A percentile compares a stretch with the other conserved stretches of the same genome.
Evolutionary conservation across 208 protist species (phyloP).

Genomic region (Wallacemonas rigidus): DNA sequence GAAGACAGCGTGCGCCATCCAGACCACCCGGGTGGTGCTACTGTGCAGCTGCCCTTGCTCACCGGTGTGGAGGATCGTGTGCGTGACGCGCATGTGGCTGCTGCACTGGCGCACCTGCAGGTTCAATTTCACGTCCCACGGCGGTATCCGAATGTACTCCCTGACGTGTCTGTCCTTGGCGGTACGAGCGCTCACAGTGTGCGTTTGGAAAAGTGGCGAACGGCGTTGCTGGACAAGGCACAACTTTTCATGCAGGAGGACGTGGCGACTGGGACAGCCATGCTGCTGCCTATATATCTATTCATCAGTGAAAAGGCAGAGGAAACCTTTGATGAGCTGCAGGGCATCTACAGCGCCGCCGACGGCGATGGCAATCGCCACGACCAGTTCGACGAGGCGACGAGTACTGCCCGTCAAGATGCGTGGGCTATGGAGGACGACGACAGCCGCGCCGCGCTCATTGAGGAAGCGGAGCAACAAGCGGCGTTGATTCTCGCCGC

Average conservation of each 20-base stretch:
- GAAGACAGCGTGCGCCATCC: slow-evolving; percentile 41
- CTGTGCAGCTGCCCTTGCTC: slow-evolving; percentile 53
- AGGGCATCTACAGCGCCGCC: slow-evolving; percentile 29
- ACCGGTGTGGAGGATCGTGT: slow-evolving; percentile 29
- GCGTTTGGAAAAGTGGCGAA: slow-evolving; percentile 59
- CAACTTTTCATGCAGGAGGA: slow-evolving; percentile 54
- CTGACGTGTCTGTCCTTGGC: slow-evolving; percentile 45
- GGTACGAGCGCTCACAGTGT: slow-evolving; percentile 51
- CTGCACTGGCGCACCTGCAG: slow-evolving; percentile 36
- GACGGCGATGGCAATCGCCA: slow-evolving; percentile 13
- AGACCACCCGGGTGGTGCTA: slow-evolving; percentile 24
- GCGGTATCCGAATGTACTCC: slow-evolving; percentile 56
- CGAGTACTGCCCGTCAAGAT: background rate
- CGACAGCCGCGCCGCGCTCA: slow-evolving; percentile 30
- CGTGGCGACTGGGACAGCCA: slow-evolving; percentile 38
- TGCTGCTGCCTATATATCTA: slow-evolving; percentile 73
- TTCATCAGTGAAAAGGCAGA: slow-evolving; percentile 44
- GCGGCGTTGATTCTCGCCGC: slow-evolving; percentile 28
- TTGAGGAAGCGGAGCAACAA: slow-evolving; percentile 35
- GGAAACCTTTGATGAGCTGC: slow-evolving; percentile 35
- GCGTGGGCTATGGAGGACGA: slow-evolving; percentile 52
- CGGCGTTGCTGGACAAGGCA: slow-evolving; percentile 34
- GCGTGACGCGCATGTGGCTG: slow-evolving; percentile 10
- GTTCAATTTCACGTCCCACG: slow-evolving; percentile 49
- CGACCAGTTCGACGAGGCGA: slow-evolving; percentile 1